Percentiles rank a stretch among this genome's conserved stretches.
These are phyloP conservation scores for Alloteropsis semialata DNA, from an alignment of 176 grass and related monocot genomes.

Conservation along the genomic window DNA sequence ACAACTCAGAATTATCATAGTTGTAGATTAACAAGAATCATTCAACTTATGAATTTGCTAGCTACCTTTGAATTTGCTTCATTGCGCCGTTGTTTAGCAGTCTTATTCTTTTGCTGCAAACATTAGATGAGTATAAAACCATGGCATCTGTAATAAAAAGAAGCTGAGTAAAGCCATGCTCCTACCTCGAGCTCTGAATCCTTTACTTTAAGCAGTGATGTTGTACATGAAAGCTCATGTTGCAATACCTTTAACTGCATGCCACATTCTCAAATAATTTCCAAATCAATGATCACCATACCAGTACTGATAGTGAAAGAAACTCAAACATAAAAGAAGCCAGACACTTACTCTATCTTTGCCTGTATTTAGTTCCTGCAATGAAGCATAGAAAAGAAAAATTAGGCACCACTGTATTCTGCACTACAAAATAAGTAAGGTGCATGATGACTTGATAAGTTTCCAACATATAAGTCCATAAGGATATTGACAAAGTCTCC, in stretches of 20 bases:
- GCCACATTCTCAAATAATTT: slow-evolving; percentile 17
- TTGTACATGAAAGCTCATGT: slow-evolving; percentile 55
- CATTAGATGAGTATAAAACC: slow-evolving; percentile 6
- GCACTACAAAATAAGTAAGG: slow-evolving; percentile 1
- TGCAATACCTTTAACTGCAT: slow-evolving; percentile 63
- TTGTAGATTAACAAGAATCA: neutral
- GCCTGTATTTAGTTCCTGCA: slow-evolving; percentile 62
- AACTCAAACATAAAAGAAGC: neutral
- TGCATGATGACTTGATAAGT: neutral
- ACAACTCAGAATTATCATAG: neutral
- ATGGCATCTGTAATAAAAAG: neutral
- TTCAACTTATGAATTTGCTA: slow-evolving; percentile 1
- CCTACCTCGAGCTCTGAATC: slow-evolving; percentile 43
- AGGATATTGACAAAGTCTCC: neutral
- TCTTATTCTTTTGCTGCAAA: slow-evolving; percentile 34
- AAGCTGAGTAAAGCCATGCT: neutral
- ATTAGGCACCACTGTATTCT: neutral
- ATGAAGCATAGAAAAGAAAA: slow-evolving; percentile 26
- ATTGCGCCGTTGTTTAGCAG: neutral
- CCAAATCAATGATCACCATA: slow-evolving; percentile 8
- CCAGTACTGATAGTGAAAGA: neutral
- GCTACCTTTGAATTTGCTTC: slow-evolving; percentile 23
- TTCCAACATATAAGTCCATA: neutral
- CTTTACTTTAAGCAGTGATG: slow-evolving; percentile 40
- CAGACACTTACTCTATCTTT: slow-evolving; percentile 58